phyloP scores from a whole-genome alignment of 2,329 filamentous ascomycete genomes.

The Cordyceps javanica region DNA sequence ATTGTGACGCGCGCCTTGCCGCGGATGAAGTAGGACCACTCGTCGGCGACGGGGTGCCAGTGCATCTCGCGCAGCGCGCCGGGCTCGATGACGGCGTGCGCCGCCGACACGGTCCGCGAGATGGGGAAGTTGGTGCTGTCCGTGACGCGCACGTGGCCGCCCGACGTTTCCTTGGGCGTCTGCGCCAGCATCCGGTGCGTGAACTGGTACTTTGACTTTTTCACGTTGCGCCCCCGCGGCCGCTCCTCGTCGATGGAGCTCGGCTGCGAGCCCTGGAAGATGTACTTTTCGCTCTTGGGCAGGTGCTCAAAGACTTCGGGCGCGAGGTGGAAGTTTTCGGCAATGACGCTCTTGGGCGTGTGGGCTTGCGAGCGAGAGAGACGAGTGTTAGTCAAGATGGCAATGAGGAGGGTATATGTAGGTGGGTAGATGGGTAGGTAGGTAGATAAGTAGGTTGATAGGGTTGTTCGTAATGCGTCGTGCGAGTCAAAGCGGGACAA shows the following conservation, averaged over 20 bases:
- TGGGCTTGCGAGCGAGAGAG: too few species aligned
- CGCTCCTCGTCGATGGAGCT: constrained; percentile 59
- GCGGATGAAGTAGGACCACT: constrained; percentile 74
- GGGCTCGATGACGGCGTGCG: constrained; percentile 63
- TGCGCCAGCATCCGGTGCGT: constrained; percentile 68
- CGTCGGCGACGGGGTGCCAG: constrained; percentile 74
- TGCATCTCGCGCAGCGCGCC: constrained; percentile 74
- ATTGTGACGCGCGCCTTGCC: constrained; percentile 69
- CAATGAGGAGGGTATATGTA: too few species aligned
- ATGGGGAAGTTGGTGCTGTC: constrained; percentile 73
- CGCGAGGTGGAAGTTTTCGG: constrained; percentile 69
- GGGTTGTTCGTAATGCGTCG: constrained; percentile 14
- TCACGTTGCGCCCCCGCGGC: constrained; percentile 54
- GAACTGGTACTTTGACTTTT: constrained; percentile 62
- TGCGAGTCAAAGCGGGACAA: too few species aligned
- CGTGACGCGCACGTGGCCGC: constrained; percentile 66
- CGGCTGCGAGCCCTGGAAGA: constrained; percentile 64
- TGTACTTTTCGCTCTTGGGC: constrained; percentile 65
- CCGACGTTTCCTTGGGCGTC: constrained; percentile 57
- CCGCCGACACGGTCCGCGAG: constrained; percentile 66
- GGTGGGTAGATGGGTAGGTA: too few species aligned
- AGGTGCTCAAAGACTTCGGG: constrained; percentile 65
- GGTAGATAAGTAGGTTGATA: too few species aligned
- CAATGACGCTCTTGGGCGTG: constrained; percentile 64
- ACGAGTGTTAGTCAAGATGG: background rate